These are phyloP conservation scores for Arthrobotrys megalospora DNA, from an alignment of 2,329 filamentous ascomycete species.

Conservation along the genomic window DNA sequence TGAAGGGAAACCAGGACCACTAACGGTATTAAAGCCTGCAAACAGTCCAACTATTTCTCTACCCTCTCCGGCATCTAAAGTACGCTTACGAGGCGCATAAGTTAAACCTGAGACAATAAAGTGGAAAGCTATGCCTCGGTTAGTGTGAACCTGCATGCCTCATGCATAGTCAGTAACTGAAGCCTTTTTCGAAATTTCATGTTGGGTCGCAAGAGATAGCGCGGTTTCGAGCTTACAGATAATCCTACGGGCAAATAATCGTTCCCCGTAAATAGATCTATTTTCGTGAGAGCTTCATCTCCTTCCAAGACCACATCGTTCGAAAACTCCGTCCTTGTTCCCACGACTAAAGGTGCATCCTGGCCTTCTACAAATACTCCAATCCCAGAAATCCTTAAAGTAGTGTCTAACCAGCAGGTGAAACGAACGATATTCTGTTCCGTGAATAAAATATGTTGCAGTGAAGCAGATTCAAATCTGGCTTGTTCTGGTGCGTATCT, in stretches of 20 bases:
- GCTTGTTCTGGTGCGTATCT: neutral
- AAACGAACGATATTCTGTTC: constrained; percentile 10
- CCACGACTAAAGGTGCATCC: constrained; percentile 10
- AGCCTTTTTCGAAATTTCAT: neutral
- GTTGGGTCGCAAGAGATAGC: no score
- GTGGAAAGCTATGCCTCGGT: constrained; percentile 5
- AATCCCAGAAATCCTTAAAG: constrained; percentile 23
- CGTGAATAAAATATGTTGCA: constrained; percentile 16
- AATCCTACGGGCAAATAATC: constrained; percentile 4
- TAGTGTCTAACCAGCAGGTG: constrained; percentile 23
- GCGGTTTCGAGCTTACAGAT: neutral
- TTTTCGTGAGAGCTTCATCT: neutral
- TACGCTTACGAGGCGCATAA: neutral
- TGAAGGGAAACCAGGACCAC: neutral
- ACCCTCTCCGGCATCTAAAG: neutral
- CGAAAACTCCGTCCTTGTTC: constrained; percentile 20
- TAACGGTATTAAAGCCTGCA: constrained; percentile 22
- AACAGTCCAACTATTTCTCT: constrained; percentile 20
- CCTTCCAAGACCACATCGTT: constrained; percentile 6
- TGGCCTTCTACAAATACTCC: constrained; percentile 16
- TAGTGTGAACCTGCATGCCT: constrained; percentile 6
- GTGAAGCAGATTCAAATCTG: neutral
- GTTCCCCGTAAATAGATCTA: constrained; percentile 15
- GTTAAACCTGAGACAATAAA: neutral
- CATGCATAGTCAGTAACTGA: neutral